phyloP scores from a whole-genome alignment of 441 rosid genomes.

The Populus hybrid region DNA sequence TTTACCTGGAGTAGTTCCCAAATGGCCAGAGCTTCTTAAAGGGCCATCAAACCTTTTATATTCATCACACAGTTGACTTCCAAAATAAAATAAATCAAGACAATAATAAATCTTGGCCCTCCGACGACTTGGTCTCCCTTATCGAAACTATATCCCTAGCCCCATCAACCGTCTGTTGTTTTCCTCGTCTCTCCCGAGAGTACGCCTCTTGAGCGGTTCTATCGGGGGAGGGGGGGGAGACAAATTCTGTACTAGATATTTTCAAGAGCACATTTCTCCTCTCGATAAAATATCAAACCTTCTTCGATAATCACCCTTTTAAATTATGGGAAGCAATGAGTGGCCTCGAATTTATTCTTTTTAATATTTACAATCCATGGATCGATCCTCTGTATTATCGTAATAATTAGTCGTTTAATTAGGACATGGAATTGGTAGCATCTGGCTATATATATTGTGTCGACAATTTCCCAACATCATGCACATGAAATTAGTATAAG shows the following conservation, averaged over 20 bases:
- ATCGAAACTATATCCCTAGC: no score
- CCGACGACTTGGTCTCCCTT: neutral
- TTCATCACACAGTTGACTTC: neutral
- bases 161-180: neutral
- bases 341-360: neutral
- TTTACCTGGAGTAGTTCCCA: neutral
- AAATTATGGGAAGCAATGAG: neutral
- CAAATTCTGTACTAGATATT: neutral
- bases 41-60: neutral
- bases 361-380: neutral
- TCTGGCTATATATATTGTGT: neutral
- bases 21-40: neutral
- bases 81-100: no score
- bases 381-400: neutral
- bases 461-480: no score
- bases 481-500: no score
- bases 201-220: neutral
- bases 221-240: neutral
- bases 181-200: neutral
- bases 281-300: neutral
- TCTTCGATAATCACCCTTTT: neutral
- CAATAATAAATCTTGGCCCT: neutral
- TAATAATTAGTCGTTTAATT: neutral
- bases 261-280: neutral
- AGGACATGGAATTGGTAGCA: neutral